Percentiles rank a stretch among this genome's conserved stretches.
Conservation (phyloP, 768 basidiomycete species). For the Boletus barrowsii region DNA sequence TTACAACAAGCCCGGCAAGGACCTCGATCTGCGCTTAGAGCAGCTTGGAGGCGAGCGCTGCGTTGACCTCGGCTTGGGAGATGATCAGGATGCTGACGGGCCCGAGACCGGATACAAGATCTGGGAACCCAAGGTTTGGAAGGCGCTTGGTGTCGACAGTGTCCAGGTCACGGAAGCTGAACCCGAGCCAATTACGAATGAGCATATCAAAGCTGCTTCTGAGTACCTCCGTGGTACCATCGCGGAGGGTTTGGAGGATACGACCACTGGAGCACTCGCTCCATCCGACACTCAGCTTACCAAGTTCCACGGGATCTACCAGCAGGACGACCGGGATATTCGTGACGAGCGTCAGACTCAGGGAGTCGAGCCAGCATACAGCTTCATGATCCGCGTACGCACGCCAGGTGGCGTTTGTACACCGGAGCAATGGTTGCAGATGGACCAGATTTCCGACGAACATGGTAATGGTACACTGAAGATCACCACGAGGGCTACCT, state of each 20-base stretch:
- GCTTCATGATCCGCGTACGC: constrained; percentile 98
- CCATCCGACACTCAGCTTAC: constrained; percentile 91
- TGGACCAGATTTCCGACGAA: constrained; percentile 96
- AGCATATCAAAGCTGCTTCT: constrained; percentile 98
- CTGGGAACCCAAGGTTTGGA: constrained; percentile 96
- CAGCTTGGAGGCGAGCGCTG: constrained; percentile 78
- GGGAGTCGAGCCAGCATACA: constrained; percentile 92
- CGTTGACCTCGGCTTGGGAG: constrained; percentile 77
- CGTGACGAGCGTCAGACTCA: constrained; percentile 92
- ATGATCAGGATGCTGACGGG: constrained; percentile 97
- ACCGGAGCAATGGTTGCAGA: constrained; percentile 89
- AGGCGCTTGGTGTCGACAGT: constrained; percentile 86
- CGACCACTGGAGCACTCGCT: constrained; percentile 85
- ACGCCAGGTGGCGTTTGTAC: constrained; percentile 95
- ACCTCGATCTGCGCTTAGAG: constrained; percentile 77
- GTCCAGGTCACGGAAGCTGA: constrained; percentile 89
- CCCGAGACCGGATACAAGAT: constrained; percentile 92
- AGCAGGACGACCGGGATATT: constrained; percentile 98
- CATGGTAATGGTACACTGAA: constrained; percentile 94
- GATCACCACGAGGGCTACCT: constrained; percentile 95
- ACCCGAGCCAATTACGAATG: constrained; percentile 96
- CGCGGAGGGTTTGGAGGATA: constrained; percentile 83
- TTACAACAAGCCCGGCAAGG: constrained; percentile 95
- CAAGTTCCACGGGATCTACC: constrained; percentile 97
- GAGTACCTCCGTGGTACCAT: constrained; percentile 95